phyloP scores from a whole-genome alignment of 768 basidiomycete species.

The Pleurotus giganteus region DNA sequence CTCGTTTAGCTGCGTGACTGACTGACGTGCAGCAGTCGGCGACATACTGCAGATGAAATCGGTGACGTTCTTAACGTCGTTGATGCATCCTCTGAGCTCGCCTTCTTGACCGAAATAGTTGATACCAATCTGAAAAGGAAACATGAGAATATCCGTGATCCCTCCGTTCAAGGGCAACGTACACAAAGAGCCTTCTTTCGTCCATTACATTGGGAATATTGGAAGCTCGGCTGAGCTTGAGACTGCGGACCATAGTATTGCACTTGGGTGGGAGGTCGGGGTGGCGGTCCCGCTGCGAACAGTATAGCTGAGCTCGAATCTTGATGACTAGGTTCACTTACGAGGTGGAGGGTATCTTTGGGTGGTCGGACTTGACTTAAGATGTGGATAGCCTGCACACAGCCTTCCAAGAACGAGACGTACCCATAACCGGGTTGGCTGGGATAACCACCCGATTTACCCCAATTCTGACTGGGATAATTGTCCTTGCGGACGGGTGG shows the following conservation, averaged over 20 bases:
- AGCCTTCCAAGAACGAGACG: conserved; percentile 10
- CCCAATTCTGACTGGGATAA: conserved; percentile 42
- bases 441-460: conserved; percentile 28
- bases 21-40: neutral
- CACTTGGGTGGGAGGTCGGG: conserved; percentile 49
- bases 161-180: conserved; percentile 22
- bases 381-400: neutral
- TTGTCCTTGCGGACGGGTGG: conserved; percentile 18
- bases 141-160: neutral
- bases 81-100: conserved; percentile 82
- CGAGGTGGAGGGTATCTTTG: neutral
- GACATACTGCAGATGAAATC: conserved; percentile 67
- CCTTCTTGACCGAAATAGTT: conserved; percentile 73
- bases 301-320: neutral
- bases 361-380: neutral
- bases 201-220: conserved; percentile 88
- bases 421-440: conserved; percentile 18
- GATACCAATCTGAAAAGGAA: conserved; percentile 71
- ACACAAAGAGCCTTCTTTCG: conserved; percentile 88
- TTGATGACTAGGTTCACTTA: neutral
- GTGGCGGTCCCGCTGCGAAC: conserved; percentile 37
- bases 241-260: conserved; percentile 66
- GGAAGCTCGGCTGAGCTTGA: conserved; percentile 67
- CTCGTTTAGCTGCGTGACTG: neutral
- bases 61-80: conserved; percentile 82